Percentiles rank a stretch among this genome's conserved stretches.
Conservation (phyloP, 2,329 filamentous ascomycete genomes). For the Paracamarosporium sp. region DNA sequence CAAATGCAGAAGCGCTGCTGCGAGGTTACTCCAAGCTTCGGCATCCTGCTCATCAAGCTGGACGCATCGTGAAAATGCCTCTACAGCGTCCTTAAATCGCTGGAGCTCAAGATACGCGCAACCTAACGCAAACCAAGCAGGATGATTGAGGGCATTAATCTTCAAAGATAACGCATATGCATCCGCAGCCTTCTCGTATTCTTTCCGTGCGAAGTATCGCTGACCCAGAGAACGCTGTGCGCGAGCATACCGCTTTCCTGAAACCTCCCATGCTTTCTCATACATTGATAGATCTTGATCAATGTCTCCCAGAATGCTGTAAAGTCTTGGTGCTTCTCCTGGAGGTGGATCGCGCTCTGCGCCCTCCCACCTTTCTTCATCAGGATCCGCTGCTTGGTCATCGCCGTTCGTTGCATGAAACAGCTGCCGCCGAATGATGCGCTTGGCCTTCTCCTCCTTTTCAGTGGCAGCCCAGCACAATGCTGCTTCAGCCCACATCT, state of each 20-base stretch:
- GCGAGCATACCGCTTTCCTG: constrained; percentile 78
- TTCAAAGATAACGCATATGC: constrained; percentile 80
- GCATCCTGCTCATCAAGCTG: constrained; percentile 87
- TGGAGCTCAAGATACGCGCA: constrained; percentile 83
- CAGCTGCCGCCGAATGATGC: constrained; percentile 77
- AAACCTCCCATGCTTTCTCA: constrained; percentile 86
- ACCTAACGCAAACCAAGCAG: constrained; percentile 88
- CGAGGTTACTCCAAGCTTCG: constrained; percentile 93
- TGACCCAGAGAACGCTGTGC: constrained; percentile 89
- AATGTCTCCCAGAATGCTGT: constrained; percentile 93
- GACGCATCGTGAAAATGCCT: constrained; percentile 84
- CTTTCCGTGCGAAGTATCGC: constrained; percentile 70
- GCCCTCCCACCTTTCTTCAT: constrained; percentile 67
- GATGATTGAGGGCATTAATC: constrained; percentile 80
- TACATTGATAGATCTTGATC: constrained; percentile 78
- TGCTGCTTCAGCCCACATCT: constrained; percentile 94
- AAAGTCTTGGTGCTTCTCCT: constrained; percentile 82
- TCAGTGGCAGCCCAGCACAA: constrained; percentile 82
- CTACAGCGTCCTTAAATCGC: constrained; percentile 78
- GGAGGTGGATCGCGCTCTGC: constrained; percentile 74
- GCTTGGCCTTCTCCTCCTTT: constrained; percentile 82
- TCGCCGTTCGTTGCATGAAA: constrained; percentile 68
- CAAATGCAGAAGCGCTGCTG: constrained; percentile 77
- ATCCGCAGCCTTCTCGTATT: constrained; percentile 73
- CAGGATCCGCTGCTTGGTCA: constrained; percentile 47